Evolutionary conservation across 2,329 filamentous ascomycete genomes (phyloP).

Genomic region (Fusarium armeniacum): DNA sequence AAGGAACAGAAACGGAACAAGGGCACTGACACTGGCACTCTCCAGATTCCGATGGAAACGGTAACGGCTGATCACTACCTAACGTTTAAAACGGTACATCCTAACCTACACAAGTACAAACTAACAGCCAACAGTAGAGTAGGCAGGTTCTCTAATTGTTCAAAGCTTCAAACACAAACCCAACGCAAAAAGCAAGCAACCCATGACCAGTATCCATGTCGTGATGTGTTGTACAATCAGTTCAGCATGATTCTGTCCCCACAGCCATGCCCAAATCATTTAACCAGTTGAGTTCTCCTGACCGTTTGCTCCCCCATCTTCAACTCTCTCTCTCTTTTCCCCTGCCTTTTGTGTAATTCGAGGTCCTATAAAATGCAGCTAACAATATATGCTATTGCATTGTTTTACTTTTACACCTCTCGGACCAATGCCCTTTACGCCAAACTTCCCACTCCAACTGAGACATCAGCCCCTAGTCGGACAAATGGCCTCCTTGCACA

Average conservation of each 20-base stretch:
- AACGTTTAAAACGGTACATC: conserved; percentile 25
- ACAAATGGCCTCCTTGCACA: not conserved
- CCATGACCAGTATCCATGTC: not conserved
- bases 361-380: conserved; percentile 10
- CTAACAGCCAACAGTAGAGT: not conserved
- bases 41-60: conserved; percentile 14
- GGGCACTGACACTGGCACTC: too few species aligned
- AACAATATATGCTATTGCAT: conserved; percentile 2
- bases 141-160: not conserved
- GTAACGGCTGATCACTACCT: too few species aligned
- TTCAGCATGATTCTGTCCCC: not conserved
- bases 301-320: not conserved
- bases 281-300: not conserved
- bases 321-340: not conserved
- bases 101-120: not conserved
- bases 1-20: conserved; percentile 20
- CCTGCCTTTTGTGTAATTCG: not conserved
- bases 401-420: conserved; percentile 30
- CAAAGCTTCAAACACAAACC: conserved; percentile 3
- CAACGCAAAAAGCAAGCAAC: conserved; percentile 16
- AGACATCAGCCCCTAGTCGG: conserved; percentile 24
- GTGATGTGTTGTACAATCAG: not conserved
- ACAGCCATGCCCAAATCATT: not conserved
- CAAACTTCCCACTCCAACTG: conserved; percentile 11
- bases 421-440: not conserved